A percentile compares a stretch with the other conserved stretches of the same genome.
Evolutionary conservation across 2,329 filamentous ascomycete species (phyloP).

Genomic region (Pseudogymnoascus sp.): DNA sequence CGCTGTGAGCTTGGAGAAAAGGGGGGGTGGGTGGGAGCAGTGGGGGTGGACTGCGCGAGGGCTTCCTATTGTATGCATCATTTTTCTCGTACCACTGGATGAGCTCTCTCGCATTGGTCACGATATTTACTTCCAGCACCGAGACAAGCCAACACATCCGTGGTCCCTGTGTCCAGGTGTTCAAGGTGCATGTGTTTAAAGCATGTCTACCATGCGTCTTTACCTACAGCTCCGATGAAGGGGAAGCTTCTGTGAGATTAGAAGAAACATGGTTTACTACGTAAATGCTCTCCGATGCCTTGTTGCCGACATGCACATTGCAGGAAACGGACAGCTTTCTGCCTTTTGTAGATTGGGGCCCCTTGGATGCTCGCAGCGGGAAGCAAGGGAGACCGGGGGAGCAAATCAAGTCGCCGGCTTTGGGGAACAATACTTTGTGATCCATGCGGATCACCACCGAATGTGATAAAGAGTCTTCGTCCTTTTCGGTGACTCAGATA

Average conservation of each 20-base stretch:
- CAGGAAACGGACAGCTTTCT: not conserved
- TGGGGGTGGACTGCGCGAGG: not conserved
- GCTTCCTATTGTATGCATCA: not conserved
- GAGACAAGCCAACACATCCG: conserved; percentile 1
- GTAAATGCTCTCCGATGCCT: not conserved
- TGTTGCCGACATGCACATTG: not conserved
- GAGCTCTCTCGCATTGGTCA: not conserved
- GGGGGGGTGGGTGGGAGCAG: not conserved
- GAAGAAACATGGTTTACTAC: not conserved
- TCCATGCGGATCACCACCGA: not conserved
- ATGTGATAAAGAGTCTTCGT: not conserved
- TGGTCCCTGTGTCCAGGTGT: not conserved
- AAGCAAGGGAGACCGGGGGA: not conserved
- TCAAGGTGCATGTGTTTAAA: not conserved
- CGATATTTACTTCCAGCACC: not conserved
- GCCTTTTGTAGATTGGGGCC: not conserved
- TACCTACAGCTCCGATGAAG: not conserved
- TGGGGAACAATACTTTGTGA: not conserved
- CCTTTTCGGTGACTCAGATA: not conserved
- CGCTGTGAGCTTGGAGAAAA: not conserved
- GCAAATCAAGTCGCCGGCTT: not conserved
- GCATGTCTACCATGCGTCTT: conserved; percentile 1
- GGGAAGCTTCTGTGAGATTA: not conserved
- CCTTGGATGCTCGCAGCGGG: not conserved
- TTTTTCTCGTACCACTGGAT: not conserved